Base-by-base conservation (phyloP, 768 basidiomycete species). In the Boletus huronensis region DNA sequence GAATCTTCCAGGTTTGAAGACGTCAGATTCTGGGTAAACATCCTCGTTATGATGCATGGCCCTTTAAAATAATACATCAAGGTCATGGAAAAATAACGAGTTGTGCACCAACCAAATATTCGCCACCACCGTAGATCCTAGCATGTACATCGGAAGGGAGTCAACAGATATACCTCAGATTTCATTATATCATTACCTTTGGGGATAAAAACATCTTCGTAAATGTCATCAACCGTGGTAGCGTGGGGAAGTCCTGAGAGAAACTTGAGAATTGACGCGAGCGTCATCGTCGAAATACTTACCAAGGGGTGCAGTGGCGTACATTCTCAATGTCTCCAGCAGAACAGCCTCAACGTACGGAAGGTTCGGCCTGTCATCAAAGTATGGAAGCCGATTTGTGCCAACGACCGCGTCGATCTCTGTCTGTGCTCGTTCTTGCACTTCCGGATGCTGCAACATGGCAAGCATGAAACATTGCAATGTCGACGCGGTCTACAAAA, bases 1-100 rank as follows among this genome's bases (percentile, higher is more conserved):
- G 51, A 64, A 73, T 17, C 72, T 60, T 52, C 72, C 71, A 6
- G 70, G 72, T 35, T 62, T 65, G 59, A 74, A 72, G 9, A 39
- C 48, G 6, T 65, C 45, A 3, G 66, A 59, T 14, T 68, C 60
- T 5, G 65, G 52, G 39, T 56, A 65, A 3, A 25, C 29, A 4
- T 54, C 36, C 36, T 48, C 41, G 48, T 64, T 21, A 16, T 31
- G 61, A 25, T 46, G 3, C 32, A 65, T 65, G 5, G 56, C 54
- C 64, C 65, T 62, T 48, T 5, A 14, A 39, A 35, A 25, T 6
- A 16, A 52, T 35, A 26, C 16, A 34, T 63, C 46, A 45, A n/a
- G 19, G 10, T 9, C 28, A 10, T 19, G 41, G 3, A 19, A 47
- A 35, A 11, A 36, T 3, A 19, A 26, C 14, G 7, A 6, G 16